These are phyloP conservation scores for Bipolaris oryzae DNA, from an alignment of 2,329 filamentous ascomycete species.

Conservation along the genomic window DNA sequence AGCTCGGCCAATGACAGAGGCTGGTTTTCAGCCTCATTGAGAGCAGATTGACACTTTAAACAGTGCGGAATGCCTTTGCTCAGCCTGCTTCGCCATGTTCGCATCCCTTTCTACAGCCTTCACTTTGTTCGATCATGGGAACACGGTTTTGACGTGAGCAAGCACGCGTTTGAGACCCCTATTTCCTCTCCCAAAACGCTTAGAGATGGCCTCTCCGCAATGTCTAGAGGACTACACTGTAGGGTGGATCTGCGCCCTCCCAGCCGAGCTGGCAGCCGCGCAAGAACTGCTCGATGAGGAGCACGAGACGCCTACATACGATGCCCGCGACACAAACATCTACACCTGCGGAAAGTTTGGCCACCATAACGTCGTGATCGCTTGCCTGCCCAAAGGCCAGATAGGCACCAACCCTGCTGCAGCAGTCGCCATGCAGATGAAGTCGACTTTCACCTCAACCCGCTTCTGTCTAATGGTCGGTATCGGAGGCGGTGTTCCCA, in stretches of 20 bases:
- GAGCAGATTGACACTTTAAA: no score
- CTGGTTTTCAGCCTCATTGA: not conserved
- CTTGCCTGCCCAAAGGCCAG: conserved; percentile 37
- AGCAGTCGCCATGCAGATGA: conserved; percentile 35
- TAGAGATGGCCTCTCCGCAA: not conserved
- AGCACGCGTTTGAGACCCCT: not conserved
- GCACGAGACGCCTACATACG: conserved; percentile 17
- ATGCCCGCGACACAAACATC: conserved; percentile 28
- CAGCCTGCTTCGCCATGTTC: not conserved
- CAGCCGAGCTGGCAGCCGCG: conserved; percentile 29
- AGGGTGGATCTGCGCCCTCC: conserved; percentile 45
- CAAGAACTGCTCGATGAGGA: conserved; percentile 18
- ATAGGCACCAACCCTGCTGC: conserved; percentile 43
- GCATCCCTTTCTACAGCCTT: not conserved
- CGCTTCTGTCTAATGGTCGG: conserved; percentile 52
- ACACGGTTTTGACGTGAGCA: not conserved
- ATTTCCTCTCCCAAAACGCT: not conserved
- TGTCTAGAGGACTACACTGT: conserved; percentile 32
- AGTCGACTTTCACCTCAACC: conserved; percentile 36
- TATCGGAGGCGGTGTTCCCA: conserved; percentile 42
- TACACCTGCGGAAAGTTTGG: conserved; percentile 32
- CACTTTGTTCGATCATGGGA: not conserved
- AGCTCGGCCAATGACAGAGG: not conserved
- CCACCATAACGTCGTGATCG: conserved; percentile 44
- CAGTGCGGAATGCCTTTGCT: not conserved